Evolutionary conservation across 495 filamentous ascomycete species (phyloP).

Genomic region (Penicillium desertorum): DNA sequence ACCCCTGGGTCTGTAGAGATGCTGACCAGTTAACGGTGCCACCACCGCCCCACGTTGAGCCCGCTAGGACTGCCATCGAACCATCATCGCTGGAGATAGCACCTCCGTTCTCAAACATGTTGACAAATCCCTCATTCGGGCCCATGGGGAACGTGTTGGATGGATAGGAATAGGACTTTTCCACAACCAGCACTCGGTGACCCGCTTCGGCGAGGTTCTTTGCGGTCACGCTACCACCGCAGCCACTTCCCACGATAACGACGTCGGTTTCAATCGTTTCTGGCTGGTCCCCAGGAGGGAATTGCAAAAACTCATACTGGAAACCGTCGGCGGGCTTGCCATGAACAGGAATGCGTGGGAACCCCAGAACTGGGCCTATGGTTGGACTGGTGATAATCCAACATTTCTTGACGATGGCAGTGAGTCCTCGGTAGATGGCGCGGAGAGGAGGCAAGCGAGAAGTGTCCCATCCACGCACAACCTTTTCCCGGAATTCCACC

Average conservation of each 20-base stretch:
- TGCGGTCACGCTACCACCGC: slow-evolving; percentile 80
- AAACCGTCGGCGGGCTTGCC: slow-evolving; percentile 59
- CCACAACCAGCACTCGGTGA: slow-evolving; percentile 74
- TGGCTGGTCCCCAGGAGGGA: slow-evolving; percentile 44
- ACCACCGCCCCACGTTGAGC: slow-evolving; percentile 79
- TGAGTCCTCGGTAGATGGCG: slow-evolving; percentile 54
- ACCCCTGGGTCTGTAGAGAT: slow-evolving; percentile 76
- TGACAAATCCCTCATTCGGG: slow-evolving; percentile 50
- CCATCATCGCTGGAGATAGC: slow-evolving; percentile 60
- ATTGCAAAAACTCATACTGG: slow-evolving; percentile 53
- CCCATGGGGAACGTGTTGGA: slow-evolving; percentile 73
- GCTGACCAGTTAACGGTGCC: slow-evolving; percentile 89
- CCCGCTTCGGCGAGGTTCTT: slow-evolving; percentile 77
- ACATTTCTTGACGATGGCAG: slow-evolving; percentile 51
- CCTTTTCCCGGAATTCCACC: slow-evolving; percentile 55
- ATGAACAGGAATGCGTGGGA: slow-evolving; percentile 58
- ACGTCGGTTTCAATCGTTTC: slow-evolving; percentile 74
- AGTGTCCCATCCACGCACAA: slow-evolving; percentile 58
- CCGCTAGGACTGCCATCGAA: slow-evolving; percentile 60
- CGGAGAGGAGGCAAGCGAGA: slow-evolving; percentile 61
- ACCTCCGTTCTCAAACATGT: slow-evolving; percentile 65
- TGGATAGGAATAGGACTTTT: slow-evolving; percentile 75
- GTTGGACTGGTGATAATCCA: slow-evolving; percentile 63
- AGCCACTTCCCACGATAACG: slow-evolving; percentile 82
- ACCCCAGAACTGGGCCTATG: slow-evolving; percentile 57